Evolutionary conservation across 129 eudicot species (phyloP).

Genomic region (Calendula officinalis): DNA sequence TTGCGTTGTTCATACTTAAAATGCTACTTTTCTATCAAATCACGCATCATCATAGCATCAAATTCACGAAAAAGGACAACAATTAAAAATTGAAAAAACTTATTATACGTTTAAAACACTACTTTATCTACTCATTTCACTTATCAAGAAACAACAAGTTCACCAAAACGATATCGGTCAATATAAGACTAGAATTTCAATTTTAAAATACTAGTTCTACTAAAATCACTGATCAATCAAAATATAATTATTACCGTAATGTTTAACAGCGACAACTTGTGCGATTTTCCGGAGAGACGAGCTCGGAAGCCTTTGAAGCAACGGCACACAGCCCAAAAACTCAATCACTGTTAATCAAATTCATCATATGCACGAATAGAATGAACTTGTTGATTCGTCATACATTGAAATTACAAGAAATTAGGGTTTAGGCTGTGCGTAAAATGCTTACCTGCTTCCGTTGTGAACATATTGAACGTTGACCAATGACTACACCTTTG

Average conservation of each 20-base stretch:
- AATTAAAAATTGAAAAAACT: too few relatives aligned
- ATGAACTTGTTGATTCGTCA: background rate
- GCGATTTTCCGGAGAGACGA: conserved; percentile 65
- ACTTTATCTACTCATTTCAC: background rate
- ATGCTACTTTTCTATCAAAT: conserved; percentile 2
- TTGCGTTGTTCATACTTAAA: background rate
- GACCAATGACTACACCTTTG: background rate
- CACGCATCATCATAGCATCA: conserved; percentile 19
- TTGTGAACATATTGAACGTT: conserved; percentile 19
- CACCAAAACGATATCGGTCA: background rate
- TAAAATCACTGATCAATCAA: background rate
- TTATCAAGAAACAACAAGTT: conserved; percentile 13
- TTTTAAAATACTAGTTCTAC: too few relatives aligned
- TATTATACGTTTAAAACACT: background rate
- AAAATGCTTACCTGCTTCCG: conserved; percentile 21
- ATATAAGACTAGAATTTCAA: background rate
- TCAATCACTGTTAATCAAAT: conserved; percentile 49
- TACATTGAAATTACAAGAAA: background rate
- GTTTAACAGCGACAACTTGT: conserved; percentile 42
- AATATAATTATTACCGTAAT: conserved; percentile 41
- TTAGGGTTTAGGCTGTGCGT: background rate
- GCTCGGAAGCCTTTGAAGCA: conserved; percentile 81
- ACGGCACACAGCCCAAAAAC: conserved; percentile 71
- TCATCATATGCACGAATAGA: background rate
- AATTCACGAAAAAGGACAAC: background rate